Evolutionary conservation across 306 rosid species (phyloP).

Genomic region (Vicia villosa): DNA sequence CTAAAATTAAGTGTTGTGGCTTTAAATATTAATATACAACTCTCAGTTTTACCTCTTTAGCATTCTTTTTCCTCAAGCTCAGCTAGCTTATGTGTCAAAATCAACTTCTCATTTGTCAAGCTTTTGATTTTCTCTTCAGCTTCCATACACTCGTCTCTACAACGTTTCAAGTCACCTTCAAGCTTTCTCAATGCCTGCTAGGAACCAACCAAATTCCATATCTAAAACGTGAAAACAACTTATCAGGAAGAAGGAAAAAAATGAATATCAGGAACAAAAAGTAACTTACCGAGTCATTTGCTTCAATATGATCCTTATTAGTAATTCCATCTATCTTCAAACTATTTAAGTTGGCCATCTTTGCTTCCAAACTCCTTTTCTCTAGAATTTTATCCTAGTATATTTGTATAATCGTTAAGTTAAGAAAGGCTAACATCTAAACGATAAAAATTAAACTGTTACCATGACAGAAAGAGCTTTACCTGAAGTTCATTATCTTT

Average conservation of each 20-base stretch:
- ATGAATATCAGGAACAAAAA: slow-evolving; percentile 29
- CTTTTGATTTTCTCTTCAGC: slow-evolving; percentile 69
- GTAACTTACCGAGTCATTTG: slow-evolving; percentile 61
- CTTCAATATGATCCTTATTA: slow-evolving; percentile 53
- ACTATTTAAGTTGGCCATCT: slow-evolving; percentile 62
- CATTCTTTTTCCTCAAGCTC: slow-evolving; percentile 63
- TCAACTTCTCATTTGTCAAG: slow-evolving; percentile 59
- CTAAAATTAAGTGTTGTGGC: slow-evolving; percentile 26
- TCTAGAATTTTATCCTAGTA: slow-evolving; percentile 65
- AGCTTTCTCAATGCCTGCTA: slow-evolving; percentile 58
- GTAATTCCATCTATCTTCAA: slow-evolving; percentile 51
- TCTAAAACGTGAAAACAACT: slow-evolving; percentile 21
- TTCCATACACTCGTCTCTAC: slow-evolving; percentile 56
- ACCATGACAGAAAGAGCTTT: slow-evolving; percentile 35
- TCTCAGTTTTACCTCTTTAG: slow-evolving; percentile 61
- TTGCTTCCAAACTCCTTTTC: slow-evolving; percentile 71
- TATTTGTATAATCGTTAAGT: slow-evolving; percentile 35
- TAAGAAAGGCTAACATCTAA: slow-evolving; percentile 10
- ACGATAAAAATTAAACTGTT: slow-evolving; percentile 7
- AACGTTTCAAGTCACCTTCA: slow-evolving; percentile 69
- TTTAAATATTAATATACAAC: background rate
- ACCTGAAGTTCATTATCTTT: slow-evolving; percentile 85
- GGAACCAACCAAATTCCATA: slow-evolving; percentile 21
- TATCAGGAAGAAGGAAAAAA: background rate
- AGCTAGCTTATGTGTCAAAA: slow-evolving; percentile 57